phyloP scores from a whole-genome alignment of 495 filamentous ascomycete genomes.

The Hypoxylon trugodes region DNA sequence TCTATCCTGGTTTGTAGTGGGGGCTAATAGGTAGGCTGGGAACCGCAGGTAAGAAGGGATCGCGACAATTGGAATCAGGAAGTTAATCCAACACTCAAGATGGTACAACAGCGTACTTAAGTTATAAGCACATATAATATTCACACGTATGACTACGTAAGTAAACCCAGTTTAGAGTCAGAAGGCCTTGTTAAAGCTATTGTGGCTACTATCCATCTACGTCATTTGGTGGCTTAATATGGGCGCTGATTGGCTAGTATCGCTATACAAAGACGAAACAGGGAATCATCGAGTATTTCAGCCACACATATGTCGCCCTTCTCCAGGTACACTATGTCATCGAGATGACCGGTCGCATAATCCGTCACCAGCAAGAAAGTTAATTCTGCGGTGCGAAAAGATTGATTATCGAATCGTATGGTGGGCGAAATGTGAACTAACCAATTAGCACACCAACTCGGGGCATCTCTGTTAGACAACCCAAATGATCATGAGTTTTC shows the following conservation, averaged over 20 bases:
- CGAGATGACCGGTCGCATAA: constrained; percentile 10
- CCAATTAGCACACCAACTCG: no score
- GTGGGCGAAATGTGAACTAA: no score
- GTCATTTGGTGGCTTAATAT: constrained; percentile 24
- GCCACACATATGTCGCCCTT: constrained; percentile 17
- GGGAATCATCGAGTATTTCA: constrained; percentile 19
- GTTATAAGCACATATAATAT: neutral
- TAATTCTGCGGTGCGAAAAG: neutral
- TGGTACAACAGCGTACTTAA: neutral
- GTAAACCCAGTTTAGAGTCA: neutral
- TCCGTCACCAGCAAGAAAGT: neutral
- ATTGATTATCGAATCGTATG: no score
- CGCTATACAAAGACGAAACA: constrained; percentile 18
- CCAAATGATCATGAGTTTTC: no score
- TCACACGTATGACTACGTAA: constrained; percentile 11
- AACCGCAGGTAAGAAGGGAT: no score
- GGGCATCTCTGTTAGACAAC: no score
- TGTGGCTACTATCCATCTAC: no score
- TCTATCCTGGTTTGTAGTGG: neutral
- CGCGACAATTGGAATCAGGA: neutral
- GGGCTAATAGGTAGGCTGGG: no score
- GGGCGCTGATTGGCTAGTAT: constrained; percentile 7
- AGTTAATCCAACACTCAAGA: neutral
- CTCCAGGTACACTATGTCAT: constrained; percentile 20
- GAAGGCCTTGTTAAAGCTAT: constrained; percentile 8